Base-by-base conservation (phyloP, 2,329 filamentous ascomycete species). In the Colletotrichum endophyticum region DNA sequence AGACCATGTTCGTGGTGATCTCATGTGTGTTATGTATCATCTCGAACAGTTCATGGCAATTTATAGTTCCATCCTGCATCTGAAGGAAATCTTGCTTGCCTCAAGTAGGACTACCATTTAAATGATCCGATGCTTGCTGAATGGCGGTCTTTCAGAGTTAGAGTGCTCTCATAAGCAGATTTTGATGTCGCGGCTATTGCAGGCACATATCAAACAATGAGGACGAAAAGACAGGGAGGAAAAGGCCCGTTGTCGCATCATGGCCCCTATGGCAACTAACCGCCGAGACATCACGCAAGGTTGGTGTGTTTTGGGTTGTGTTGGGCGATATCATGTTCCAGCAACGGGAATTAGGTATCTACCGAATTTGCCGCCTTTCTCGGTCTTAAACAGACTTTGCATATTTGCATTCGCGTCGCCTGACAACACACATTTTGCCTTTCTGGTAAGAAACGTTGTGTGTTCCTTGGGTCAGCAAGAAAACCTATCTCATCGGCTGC, bases 311-410 rank as follows among this genome's bases (percentile, higher is more conserved):
- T 59, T 59, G 15, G 56, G 56, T 59, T 19, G 56, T 1, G 3
- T 28, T 28, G 56, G 56, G 56, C 27, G 53, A 27, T 57, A 57
- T 57, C 27, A 12, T 32, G 30, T 57, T 57, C 13, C 22, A 16
- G 1, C 25, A 28, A 28, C 56, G 56, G 2, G 2, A 28, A 22
- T 28, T 59, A 27, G 34, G 15, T 16, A 22, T 28, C 7, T 25
- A 59, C 8, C 56, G 56, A 3, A 28, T 59, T 59, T 28, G 1
- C 56, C 2, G 22, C 12, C 25, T 59, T 59, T 0, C 25, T 59
- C 25, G 22, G 56, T 28, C 6, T 28, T 0, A 1, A 11, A 22
- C 9, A 12, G 7, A 49, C n/a, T 22, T 3, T 22, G 19, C 0
- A 49, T 6, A 59, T 59, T 59, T 59, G 25, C 25, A 25, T 28